phyloP scores from a whole-genome alignment of 257 asterid genomes.

The Solanum verrucosum region DNA sequence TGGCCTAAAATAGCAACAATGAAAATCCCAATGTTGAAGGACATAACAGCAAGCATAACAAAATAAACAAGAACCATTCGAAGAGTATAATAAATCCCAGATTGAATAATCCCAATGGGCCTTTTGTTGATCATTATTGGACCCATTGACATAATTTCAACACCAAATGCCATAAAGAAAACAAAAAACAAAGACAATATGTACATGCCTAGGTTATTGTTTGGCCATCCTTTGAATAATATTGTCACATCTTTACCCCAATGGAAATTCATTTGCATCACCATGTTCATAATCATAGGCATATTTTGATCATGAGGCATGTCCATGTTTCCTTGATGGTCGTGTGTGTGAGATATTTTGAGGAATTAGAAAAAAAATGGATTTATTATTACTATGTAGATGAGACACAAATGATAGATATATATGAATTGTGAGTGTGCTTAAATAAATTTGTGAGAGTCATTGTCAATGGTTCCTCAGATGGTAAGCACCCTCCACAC shows the following conservation, averaged over 20 bases:
- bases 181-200: slow-evolving; percentile 37
- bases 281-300: slow-evolving; percentile 12
- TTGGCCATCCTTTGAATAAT: slow-evolving; percentile 30
- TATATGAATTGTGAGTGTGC: not conserved
- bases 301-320: not conserved
- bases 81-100: slow-evolving; percentile 26
- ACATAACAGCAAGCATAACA: slow-evolving; percentile 74
- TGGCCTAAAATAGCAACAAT: slow-evolving; percentile 56
- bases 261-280: slow-evolving; percentile 27
- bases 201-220: slow-evolving; percentile 41
- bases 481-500: not conserved
- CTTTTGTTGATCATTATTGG: slow-evolving; percentile 6
- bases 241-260: slow-evolving; percentile 30
- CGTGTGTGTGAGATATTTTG: not conserved
- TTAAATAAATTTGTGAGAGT: not conserved
- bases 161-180: slow-evolving; percentile 27
- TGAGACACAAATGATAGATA: not conserved
- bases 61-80: slow-evolving; percentile 60
- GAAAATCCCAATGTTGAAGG: slow-evolving; percentile 59
- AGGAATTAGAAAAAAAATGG: not conserved
- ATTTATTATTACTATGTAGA: not conserved
- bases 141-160: slow-evolving; percentile 33
- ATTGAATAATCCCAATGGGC: slow-evolving; percentile 18
- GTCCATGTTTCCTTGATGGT: slow-evolving; percentile 2
- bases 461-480: not conserved